These are phyloP conservation scores for Ambrosiella beaveri DNA, from an alignment of 2,329 filamentous ascomycete genomes.

Conservation along the genomic window DNA sequence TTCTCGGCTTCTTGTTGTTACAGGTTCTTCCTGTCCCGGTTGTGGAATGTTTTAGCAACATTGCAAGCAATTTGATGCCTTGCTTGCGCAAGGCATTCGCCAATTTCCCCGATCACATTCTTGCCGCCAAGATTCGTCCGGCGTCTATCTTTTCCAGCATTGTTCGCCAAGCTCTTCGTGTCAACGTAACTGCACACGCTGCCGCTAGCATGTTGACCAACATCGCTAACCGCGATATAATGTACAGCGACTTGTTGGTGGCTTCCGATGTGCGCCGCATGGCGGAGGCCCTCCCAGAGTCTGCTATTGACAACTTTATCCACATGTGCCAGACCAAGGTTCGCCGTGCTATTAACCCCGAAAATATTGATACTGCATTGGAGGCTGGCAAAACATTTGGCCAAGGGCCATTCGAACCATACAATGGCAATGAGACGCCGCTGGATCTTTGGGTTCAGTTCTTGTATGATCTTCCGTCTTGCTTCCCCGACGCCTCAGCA, in stretches of 20 bases:
- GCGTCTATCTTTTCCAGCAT: slow-evolving; percentile 78
- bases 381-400: slow-evolving; percentile 45
- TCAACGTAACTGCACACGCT: slow-evolving; percentile 86
- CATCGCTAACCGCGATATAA: slow-evolving; percentile 75
- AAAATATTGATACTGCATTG: slow-evolving; percentile 46
- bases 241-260: slow-evolving; percentile 82
- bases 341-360: slow-evolving; percentile 50
- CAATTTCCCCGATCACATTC: slow-evolving; percentile 67
- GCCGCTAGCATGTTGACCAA: slow-evolving; percentile 85
- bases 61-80: slow-evolving; percentile 61
- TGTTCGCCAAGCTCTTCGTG: slow-evolving; percentile 69
- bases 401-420: slow-evolving; percentile 22
- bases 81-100: slow-evolving; percentile 79
- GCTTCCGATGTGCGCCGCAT: slow-evolving; percentile 46
- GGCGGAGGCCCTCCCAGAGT: slow-evolving; percentile 43
- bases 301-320: slow-evolving; percentile 49
- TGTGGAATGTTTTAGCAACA: slow-evolving; percentile 69
- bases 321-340: slow-evolving; percentile 48
- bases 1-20: slow-evolving; percentile 72
- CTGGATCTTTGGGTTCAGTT: slow-evolving; percentile 66
- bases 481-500: slow-evolving; percentile 58
- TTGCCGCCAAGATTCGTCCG: slow-evolving; percentile 72
- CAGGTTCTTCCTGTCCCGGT: slow-evolving; percentile 83
- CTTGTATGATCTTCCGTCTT: slow-evolving; percentile 46
- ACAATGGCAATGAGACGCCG: slow-evolving; percentile 30